These are phyloP conservation scores for Colletotrichum higginsianum DNA, from an alignment of 2,329 filamentous ascomycete genomes.

Conservation along the genomic window DNA sequence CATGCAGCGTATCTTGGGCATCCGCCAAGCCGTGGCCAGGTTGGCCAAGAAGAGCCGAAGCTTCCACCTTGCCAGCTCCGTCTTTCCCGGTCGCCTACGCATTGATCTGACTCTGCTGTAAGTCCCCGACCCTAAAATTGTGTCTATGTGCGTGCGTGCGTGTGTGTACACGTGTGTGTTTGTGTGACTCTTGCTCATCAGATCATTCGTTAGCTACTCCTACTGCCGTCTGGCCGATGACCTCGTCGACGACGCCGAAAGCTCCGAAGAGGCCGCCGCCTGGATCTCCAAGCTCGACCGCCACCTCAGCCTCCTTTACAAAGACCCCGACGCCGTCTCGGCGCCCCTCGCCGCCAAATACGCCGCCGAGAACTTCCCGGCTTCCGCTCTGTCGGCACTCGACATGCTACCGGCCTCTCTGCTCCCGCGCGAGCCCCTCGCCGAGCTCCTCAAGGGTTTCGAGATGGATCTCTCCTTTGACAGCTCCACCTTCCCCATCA, in stretches of 20 bases:
- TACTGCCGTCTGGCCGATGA: slow-evolving; percentile 83
- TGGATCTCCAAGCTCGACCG: slow-evolving; percentile 73
- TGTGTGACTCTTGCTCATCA: slow-evolving; percentile 30
- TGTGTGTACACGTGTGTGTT: too few relatives aligned
- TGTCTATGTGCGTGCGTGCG: too few relatives aligned
- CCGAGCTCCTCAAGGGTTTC: slow-evolving; percentile 77
- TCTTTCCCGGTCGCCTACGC: slow-evolving; percentile 77
- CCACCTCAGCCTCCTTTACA: slow-evolving; percentile 71
- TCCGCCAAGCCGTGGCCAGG: slow-evolving; percentile 71
- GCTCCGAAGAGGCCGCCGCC: slow-evolving; percentile 63
- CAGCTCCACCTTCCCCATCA: slow-evolving; percentile 66
- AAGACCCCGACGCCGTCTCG: slow-evolving; percentile 45
- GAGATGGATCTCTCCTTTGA: slow-evolving; percentile 76
- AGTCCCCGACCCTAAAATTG: slow-evolving; percentile 43
- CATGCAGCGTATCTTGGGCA: slow-evolving; percentile 68
- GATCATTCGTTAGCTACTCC: slow-evolving; percentile 67
- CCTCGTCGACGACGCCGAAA: slow-evolving; percentile 75
- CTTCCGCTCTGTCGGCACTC: slow-evolving; percentile 67
- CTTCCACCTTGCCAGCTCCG: slow-evolving; percentile 80
- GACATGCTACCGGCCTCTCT: slow-evolving; percentile 70
- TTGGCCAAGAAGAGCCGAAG: slow-evolving; percentile 78
- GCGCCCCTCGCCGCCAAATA: slow-evolving; percentile 48
- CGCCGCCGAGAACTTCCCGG: slow-evolving; percentile 66
- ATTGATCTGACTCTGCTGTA: slow-evolving; percentile 77
- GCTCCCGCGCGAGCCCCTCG: slow-evolving; percentile 72